Conservation (phyloP, 2,329 filamentous ascomycete genomes). For the Trichophyton simii region DNA sequence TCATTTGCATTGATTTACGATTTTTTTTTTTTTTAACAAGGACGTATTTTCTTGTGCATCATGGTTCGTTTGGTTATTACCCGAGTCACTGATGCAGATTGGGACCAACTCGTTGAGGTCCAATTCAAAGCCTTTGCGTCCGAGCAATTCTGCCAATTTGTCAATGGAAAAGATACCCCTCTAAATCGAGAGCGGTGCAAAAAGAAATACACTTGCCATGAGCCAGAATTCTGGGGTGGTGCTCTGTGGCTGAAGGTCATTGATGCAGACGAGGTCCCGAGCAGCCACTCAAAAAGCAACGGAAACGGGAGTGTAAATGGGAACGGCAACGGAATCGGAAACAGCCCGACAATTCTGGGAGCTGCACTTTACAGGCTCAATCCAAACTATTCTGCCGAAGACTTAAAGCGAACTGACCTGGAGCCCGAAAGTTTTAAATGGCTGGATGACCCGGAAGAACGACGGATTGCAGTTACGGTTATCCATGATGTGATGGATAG, state of each 20-base stretch:
- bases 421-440: constrained; percentile 9
- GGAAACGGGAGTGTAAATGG: not conserved
- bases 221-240: constrained; percentile 1
- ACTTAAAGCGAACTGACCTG: not conserved
- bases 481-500: constrained; percentile 10
- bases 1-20: not conserved
- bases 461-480: constrained; percentile 6
- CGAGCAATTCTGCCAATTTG: constrained; percentile 9
- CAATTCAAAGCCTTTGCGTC: constrained; percentile 10
- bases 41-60: not conserved
- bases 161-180: constrained; percentile 6
- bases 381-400: constrained; percentile 3
- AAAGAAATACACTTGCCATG: constrained; percentile 1
- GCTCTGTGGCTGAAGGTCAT: constrained; percentile 11
- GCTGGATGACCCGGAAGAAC: constrained; percentile 11
- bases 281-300: not conserved
- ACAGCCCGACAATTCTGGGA: constrained; percentile 4
- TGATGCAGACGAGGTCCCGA: constrained; percentile 3
- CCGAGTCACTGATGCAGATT: constrained; percentile 9
- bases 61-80: constrained; percentile 9
- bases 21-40: not conserved
- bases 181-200: constrained; percentile 9
- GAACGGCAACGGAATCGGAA: not conserved
- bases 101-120: constrained; percentile 10
- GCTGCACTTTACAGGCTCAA: constrained; percentile 10